These are phyloP conservation scores for Boletus pseudo-olivaceus DNA, from an alignment of 768 basidiomycete species.

Conservation along the genomic window DNA sequence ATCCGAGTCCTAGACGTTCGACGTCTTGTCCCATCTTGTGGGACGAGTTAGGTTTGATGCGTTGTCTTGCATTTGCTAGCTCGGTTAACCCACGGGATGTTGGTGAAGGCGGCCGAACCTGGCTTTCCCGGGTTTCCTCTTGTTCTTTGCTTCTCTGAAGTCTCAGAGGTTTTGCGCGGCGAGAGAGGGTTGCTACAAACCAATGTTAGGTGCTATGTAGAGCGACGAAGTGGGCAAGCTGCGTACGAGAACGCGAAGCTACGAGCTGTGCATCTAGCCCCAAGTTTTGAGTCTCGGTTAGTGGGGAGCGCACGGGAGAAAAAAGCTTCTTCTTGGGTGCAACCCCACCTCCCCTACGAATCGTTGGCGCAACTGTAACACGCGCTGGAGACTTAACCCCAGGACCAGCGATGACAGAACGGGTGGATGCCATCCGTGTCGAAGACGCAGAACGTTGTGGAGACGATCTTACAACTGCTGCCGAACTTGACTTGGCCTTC, in stretches of 20 bases:
- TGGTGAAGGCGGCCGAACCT: not conserved
- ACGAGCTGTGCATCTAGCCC: slow-evolving; percentile 8
- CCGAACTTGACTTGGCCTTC: slow-evolving; percentile 12
- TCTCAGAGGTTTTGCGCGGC: slow-evolving; percentile 12
- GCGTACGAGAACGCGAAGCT: slow-evolving; percentile 22
- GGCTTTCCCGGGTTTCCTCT: slow-evolving; percentile 1
- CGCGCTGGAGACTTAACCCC: slow-evolving; percentile 23
- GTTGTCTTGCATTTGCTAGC: slow-evolving; percentile 4
- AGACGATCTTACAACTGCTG: slow-evolving; percentile 6
- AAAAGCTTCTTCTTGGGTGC: slow-evolving; percentile 24
- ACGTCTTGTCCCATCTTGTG: slow-evolving; percentile 8
- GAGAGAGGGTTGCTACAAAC: slow-evolving; percentile 10
- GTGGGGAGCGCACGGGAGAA: slow-evolving; percentile 19
- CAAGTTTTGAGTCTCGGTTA: slow-evolving; percentile 24
- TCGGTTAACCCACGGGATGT: slow-evolving; percentile 2
- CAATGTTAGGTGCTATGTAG: not conserved
- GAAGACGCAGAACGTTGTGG: slow-evolving; percentile 5
- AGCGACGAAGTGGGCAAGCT: not conserved
- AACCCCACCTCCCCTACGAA: slow-evolving; percentile 19
- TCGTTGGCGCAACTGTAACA: slow-evolving; percentile 13
- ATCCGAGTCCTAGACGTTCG: slow-evolving; percentile 14
- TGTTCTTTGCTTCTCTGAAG: slow-evolving; percentile 7
- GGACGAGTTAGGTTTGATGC: slow-evolving; percentile 13
- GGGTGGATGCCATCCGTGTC: slow-evolving; percentile 6
- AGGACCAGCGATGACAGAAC: not conserved